A percentile compares a stretch with the other conserved stretches of the same genome.
Conservation (phyloP, 192 early-diverging fungal genomes). For the Gaertneriomyces semiglobifer region DNA sequence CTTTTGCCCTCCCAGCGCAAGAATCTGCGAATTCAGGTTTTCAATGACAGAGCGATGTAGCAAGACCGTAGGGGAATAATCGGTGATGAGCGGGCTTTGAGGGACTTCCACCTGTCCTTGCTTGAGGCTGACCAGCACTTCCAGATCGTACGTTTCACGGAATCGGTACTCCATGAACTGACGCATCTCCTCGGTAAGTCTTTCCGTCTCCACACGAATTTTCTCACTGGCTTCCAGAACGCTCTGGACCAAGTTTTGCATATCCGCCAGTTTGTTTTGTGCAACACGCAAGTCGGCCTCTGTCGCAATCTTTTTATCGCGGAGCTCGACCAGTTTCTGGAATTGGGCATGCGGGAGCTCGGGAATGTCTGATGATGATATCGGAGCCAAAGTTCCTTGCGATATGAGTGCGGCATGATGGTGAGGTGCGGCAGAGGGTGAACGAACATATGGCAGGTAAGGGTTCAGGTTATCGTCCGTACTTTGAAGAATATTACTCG, state of each 20-base stretch:
- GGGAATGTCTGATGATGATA: constrained; percentile 29
- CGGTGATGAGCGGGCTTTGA: constrained; percentile 58
- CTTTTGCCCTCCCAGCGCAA: constrained; percentile 48
- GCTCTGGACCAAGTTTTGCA: constrained; percentile 43
- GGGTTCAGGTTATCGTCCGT: constrained; percentile 34
- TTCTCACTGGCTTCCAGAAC: constrained; percentile 46
- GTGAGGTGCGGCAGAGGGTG: neutral
- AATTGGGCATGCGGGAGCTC: constrained; percentile 46
- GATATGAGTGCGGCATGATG: no score
- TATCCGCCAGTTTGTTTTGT: neutral
- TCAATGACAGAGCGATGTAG: constrained; percentile 53
- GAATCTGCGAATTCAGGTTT: constrained; percentile 50
- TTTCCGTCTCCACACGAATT: constrained; percentile 45
- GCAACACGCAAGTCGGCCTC: constrained; percentile 42
- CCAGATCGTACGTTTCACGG: constrained; percentile 51
- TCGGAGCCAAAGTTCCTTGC: no score
- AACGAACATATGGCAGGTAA: constrained; percentile 21
- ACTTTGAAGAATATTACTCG: constrained; percentile 17
- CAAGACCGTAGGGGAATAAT: constrained; percentile 52
- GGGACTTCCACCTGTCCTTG: constrained; percentile 63
- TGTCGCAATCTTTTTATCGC: constrained; percentile 43
- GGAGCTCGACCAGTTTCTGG: constrained; percentile 49
- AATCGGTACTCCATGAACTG: constrained; percentile 54
- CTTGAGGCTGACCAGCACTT: constrained; percentile 54
- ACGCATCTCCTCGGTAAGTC: constrained; percentile 39